A percentile compares a stretch with the other conserved stretches of the same genome.
These are phyloP conservation scores for Pseudocohnilembus persalinus DNA, from an alignment of 169 alveolate genomes.

Conservation along the genomic window DNA sequence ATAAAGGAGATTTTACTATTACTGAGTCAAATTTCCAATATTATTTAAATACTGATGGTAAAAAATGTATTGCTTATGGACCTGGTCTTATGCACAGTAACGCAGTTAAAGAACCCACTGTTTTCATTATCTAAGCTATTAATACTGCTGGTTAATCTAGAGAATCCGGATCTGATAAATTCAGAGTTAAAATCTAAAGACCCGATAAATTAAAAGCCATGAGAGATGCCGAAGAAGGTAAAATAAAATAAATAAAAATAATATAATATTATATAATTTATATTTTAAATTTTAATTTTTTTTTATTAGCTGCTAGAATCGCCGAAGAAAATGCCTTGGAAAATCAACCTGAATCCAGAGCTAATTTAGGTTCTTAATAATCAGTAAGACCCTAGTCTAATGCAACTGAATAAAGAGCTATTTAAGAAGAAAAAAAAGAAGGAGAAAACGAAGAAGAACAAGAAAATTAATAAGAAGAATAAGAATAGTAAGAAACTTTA, in stretches of 20 bases:
- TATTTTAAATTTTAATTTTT: no score
- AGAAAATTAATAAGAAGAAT: slow-evolving; percentile 75
- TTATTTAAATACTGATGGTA: slow-evolving; percentile 91
- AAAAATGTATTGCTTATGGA: slow-evolving; percentile 92
- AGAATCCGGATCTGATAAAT: slow-evolving; percentile 91
- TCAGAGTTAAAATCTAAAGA: slow-evolving; percentile 73
- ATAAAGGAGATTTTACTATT: slow-evolving; percentile 89
- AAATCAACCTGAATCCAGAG: slow-evolving; percentile 14
- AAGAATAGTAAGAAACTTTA: slow-evolving; percentile 66
- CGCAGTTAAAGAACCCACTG: slow-evolving; percentile 80
- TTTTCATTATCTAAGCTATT: slow-evolving; percentile 89
- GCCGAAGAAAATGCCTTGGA: slow-evolving; percentile 38
- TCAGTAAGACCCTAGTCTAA: slow-evolving; percentile 46
- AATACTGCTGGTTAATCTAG: slow-evolving; percentile 91
- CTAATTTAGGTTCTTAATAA: slow-evolving; percentile 4
- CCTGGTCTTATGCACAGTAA: slow-evolving; percentile 92
- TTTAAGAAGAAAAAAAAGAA: slow-evolving; percentile 38
- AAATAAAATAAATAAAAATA: no score
- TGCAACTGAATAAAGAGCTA: slow-evolving; percentile 43
- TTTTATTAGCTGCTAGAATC: no score
- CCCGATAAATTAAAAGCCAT: slow-evolving; percentile 27
- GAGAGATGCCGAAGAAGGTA: slow-evolving; percentile 24
- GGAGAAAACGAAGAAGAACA: slow-evolving; percentile 61
- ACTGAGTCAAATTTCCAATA: slow-evolving; percentile 83
- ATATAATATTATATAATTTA: no score